phyloP scores from a whole-genome alignment of 2,329 filamentous ascomycete species.

The Fusarium tupiense region DNA sequence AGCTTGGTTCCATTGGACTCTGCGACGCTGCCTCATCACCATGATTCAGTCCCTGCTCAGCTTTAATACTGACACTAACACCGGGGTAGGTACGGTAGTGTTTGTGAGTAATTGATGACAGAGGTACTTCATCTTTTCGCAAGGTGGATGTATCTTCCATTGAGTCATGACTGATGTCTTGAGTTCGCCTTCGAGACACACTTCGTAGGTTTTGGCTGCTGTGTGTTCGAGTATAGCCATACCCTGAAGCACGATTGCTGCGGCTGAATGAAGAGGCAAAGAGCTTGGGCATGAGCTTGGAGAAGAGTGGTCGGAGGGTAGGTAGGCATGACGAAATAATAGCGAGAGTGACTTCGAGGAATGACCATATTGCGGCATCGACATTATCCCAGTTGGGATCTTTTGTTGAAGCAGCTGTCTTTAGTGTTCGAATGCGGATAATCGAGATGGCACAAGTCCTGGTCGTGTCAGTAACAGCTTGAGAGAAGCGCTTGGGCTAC shows the following conservation, averaged over 20 bases:
- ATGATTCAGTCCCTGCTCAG: neutral
- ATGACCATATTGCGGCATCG: slow-evolving; percentile 19
- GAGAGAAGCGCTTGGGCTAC: rapidly evolving
- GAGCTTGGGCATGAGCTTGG: slow-evolving; percentile 8
- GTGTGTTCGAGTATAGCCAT: neutral
- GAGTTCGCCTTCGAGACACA: neutral
- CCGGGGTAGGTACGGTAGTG: neutral
- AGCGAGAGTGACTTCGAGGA: slow-evolving; percentile 12
- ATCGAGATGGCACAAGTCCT: slow-evolving; percentile 24
- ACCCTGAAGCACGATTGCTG: neutral
- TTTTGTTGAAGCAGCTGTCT: slow-evolving; percentile 1
- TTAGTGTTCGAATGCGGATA: slow-evolving; percentile 11
- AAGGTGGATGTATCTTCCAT: neutral
- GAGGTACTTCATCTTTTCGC: neutral
- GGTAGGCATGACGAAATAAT: slow-evolving; percentile 21
- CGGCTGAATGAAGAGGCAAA: neutral
- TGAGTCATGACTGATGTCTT: neutral
- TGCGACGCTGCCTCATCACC: neutral
- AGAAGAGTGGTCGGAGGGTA: slow-evolving; percentile 11
- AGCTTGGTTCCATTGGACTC: neutral
- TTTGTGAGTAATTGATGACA: neutral
- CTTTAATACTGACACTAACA: neutral
- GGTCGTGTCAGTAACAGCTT: neutral
- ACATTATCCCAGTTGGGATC: slow-evolving; percentile 30
- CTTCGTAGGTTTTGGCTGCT: neutral